Percentiles rank a stretch among this genome's conserved stretches.
Evolutionary conservation across 78 protist species (phyloP).

Genomic region (Dictyostelium intermedium): DNA sequence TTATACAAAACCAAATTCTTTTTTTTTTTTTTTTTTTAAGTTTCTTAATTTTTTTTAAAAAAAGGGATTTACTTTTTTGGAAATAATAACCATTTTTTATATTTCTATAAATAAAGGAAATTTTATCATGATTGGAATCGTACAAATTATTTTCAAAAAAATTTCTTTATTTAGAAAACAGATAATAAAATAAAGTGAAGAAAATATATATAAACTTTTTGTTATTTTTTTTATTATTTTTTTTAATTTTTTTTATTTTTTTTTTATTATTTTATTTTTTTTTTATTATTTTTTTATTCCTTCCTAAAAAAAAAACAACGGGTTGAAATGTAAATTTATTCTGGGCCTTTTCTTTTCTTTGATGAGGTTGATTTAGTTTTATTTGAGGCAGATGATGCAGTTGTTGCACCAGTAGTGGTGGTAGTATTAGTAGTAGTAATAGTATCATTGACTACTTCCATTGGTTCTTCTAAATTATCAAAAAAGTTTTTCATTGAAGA

Average conservation of each 20-base stretch:
- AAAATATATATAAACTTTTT: not conserved
- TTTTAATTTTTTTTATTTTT: not conserved
- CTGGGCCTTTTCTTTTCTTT: constrained; percentile 5
- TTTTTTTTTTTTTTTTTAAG: too few relatives aligned
- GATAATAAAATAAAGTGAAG: not conserved
- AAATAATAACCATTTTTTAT: too few relatives aligned
- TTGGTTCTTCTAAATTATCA: constrained; percentile 7
- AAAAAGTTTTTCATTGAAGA: constrained; percentile 42
- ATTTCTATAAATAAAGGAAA: too few relatives aligned
- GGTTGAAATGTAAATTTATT: not conserved
- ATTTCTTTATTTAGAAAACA: not conserved
- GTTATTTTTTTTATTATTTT: not conserved
- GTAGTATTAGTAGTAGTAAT: not conserved
- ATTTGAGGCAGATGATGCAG: not conserved
- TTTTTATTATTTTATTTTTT: not conserved
- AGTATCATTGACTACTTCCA: not conserved
- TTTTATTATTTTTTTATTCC: not conserved
- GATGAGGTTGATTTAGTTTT: not conserved
- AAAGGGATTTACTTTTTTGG: too few relatives aligned
- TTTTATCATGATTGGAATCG: too few relatives aligned
- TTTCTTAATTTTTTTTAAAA: too few relatives aligned
- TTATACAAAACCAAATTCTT: too few relatives aligned
- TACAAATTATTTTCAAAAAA: too few relatives aligned
- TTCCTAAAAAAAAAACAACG: not conserved
- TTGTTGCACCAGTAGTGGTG: not conserved